Conservation (phyloP, 805 yeast species). For the Blastobotrys parvus region DNA sequence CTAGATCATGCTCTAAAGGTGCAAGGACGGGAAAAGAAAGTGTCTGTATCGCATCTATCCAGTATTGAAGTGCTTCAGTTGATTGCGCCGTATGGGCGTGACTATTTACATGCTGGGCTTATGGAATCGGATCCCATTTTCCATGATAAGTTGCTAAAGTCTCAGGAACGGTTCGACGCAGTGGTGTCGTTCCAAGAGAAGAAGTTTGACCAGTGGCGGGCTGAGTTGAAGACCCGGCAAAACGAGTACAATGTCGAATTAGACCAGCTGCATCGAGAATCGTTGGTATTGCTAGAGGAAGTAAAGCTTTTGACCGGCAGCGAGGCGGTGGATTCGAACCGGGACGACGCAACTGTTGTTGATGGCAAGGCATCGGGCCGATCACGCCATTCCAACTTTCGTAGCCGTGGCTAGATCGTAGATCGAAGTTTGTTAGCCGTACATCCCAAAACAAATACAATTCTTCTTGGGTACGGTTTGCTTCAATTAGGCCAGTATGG, state of each 20-base stretch:
- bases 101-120: conserved; percentile 29
- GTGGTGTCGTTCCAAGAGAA: conserved; percentile 86
- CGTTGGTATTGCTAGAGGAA: neutral
- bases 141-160: conserved; percentile 74
- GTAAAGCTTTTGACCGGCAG: neutral
- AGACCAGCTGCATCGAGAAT: conserved; percentile 2
- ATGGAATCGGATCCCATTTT: conserved; percentile 63
- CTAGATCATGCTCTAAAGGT: conserved; percentile 12
- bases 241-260: conserved; percentile 16
- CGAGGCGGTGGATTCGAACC: neutral
- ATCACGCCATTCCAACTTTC: too few species aligned
- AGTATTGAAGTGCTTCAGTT: conserved; percentile 9
- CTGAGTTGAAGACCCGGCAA: conserved; percentile 42
- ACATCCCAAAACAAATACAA: too few species aligned
- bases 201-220: conserved; percentile 87
- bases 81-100: conserved; percentile 13
- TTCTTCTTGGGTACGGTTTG: too few species aligned
- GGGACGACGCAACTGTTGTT: neutral
- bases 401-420: too few species aligned
- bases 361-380: neutral
- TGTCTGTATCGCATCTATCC: neutral
- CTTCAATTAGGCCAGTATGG: too few species aligned
- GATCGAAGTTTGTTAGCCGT: too few species aligned
- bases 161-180: conserved; percentile 78
- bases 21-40: neutral